A percentile compares a stretch with the other conserved stretches of the same genome.
Conservation (phyloP, 2,329 filamentous ascomycete genomes). For the Celoporthe dispersa region DNA sequence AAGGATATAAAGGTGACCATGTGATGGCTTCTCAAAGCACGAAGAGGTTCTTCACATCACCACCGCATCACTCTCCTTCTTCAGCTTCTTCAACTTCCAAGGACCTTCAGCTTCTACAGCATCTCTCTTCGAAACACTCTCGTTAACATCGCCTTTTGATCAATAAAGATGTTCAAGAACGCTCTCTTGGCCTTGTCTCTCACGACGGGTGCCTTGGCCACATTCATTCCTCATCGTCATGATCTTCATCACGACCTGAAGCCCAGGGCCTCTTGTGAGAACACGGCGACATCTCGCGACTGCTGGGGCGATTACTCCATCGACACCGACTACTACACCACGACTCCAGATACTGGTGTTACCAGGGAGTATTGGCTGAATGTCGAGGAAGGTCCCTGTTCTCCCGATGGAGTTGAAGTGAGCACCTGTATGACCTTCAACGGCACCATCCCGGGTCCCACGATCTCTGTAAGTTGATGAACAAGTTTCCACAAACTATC, state of each 20-base stretch:
- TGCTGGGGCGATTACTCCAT: constrained; percentile 39
- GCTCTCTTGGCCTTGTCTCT: constrained; percentile 9
- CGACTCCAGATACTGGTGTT: constrained; percentile 31
- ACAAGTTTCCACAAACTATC: constrained; percentile 6
- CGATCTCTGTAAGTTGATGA: constrained; percentile 32
- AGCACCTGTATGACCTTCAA: constrained; percentile 39
- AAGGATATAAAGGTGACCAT: neutral
- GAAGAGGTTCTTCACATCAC: neutral
- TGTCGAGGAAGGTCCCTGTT: constrained; percentile 30
- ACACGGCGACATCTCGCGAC: constrained; percentile 35
- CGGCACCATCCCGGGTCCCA: constrained; percentile 39
- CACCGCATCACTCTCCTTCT: neutral
- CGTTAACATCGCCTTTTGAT: neutral
- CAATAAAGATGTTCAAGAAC: constrained; percentile 12
- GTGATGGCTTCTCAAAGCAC: neutral
- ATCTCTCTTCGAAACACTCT: neutral
- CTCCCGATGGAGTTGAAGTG: constrained; percentile 32
- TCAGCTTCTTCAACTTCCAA: neutral
- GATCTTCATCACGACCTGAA: neutral
- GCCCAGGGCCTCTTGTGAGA: constrained; percentile 28
- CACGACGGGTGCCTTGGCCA: constrained; percentile 6
- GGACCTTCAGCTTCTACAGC: neutral
- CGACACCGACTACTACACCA: constrained; percentile 40
- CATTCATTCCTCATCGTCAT: constrained; percentile 13
- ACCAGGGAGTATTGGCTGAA: constrained; percentile 36